phyloP scores from a whole-genome alignment of 108 stramenopile species.

The Skeletonema marinoi region DNA sequence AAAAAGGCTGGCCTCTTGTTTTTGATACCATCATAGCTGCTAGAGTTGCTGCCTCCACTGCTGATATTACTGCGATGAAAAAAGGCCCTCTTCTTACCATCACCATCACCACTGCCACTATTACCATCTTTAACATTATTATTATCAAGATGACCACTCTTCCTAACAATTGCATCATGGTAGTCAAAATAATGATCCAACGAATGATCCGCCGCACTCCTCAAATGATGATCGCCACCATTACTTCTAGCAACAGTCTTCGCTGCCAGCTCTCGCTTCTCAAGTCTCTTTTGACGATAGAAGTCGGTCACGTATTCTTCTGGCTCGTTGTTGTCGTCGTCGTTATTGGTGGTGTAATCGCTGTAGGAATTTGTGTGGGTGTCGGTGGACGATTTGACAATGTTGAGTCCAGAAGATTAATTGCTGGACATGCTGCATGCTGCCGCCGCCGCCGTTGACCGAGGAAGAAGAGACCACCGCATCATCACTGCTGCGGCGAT shows the following conservation, averaged over 20 bases:
- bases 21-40: background rate
- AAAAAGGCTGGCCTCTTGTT: background rate
- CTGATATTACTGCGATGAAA: background rate
- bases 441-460: no score
- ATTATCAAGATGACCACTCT: background rate
- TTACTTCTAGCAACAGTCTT: no score
- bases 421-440: background rate
- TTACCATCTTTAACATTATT: background rate
- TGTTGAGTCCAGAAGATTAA: background rate
- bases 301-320: background rate
- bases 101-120: background rate
- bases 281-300: background rate
- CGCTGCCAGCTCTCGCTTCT: background rate
- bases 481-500: no score
- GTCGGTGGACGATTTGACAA: background rate
- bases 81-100: background rate
- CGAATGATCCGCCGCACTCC: background rate
- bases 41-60: background rate
- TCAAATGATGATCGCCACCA: background rate
- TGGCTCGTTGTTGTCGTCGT: background rate
- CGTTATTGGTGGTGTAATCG: no score
- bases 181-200: constrained; percentile 7
- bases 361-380: no score
- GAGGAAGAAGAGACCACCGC: no score
- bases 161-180: background rate